Evolutionary conservation across 495 filamentous ascomycete species (phyloP).

Genomic region (Ramalina intermedia): DNA sequence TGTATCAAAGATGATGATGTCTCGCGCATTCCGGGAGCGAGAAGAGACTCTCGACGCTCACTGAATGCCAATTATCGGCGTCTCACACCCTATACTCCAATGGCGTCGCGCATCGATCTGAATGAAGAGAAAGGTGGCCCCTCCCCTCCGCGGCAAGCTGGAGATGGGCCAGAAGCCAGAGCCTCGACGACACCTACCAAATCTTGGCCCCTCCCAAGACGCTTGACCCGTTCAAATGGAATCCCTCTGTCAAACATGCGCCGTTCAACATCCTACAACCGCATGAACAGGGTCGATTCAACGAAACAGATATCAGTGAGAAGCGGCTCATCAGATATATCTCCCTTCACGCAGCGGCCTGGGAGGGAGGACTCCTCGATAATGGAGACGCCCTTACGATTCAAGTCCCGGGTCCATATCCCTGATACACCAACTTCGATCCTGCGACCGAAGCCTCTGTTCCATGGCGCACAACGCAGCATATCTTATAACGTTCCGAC

Average conservation of each 20-base stretch:
- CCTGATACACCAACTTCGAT: too few relatives aligned
- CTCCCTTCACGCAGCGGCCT: not conserved
- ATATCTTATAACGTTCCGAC: constrained; percentile 3
- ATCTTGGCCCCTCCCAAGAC: constrained; percentile 14
- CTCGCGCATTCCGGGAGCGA: constrained; percentile 21
- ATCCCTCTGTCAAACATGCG: constrained; percentile 1
- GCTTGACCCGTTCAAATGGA: constrained; percentile 8
- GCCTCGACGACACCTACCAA: not conserved
- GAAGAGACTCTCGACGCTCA: constrained; percentile 23
- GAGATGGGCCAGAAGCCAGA: not conserved
- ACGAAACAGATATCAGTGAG: not conserved
- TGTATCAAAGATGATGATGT: constrained; percentile 13
- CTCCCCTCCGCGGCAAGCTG: constrained; percentile 10
- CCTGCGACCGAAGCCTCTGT: constrained; percentile 14
- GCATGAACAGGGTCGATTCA: not conserved
- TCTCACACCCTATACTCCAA: constrained; percentile 25
- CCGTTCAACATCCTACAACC: not conserved
- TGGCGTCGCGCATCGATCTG: constrained; percentile 21
- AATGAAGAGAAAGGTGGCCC: constrained; percentile 9
- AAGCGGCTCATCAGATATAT: not conserved
- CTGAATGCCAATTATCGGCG: constrained; percentile 27
- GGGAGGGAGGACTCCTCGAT: not conserved
- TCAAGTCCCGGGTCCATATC: too few relatives aligned
- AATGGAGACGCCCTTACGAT: not conserved
- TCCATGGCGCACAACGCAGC: constrained; percentile 13